Conservation (phyloP, 164 flowering plant species). For the Chimonanthus salicifolius region DNA sequence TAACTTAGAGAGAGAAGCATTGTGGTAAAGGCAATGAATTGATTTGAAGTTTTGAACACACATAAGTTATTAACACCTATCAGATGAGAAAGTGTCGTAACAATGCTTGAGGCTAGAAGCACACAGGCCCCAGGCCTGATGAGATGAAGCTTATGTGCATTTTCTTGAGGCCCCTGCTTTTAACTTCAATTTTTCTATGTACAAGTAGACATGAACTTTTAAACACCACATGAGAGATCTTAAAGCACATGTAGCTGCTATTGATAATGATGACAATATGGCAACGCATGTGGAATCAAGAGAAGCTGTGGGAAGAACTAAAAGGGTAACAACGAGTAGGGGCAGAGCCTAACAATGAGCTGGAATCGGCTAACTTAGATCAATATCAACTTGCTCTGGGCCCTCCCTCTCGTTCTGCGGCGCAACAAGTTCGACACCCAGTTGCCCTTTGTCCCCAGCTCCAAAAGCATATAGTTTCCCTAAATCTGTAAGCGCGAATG, state of each 20-base stretch:
- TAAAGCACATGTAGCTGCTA: neutral
- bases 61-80: neutral
- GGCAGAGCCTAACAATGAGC: neutral
- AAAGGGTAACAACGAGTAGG: neutral
- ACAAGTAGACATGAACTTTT: neutral
- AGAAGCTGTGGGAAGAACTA: constrained; percentile 5
- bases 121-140: neutral
- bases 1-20: neutral
- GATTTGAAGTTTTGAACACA: neutral
- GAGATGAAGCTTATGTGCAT: neutral
- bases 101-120: neutral
- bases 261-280: no score
- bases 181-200: neutral
- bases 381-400: constrained; percentile 73
- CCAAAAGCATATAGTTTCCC: constrained; percentile 93
- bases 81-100: neutral
- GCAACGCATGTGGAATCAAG: neutral
- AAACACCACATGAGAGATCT: neutral
- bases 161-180: neutral
- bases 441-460: constrained; percentile 91
- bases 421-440: constrained; percentile 60
- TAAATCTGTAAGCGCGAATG: constrained; percentile 84
- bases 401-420: constrained; percentile 62
- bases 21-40: neutral
- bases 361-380: constrained; percentile 44